Evolutionary conservation across 768 basidiomycete genomes (phyloP).

Genomic region (Phlegmacium glaucopus): DNA sequence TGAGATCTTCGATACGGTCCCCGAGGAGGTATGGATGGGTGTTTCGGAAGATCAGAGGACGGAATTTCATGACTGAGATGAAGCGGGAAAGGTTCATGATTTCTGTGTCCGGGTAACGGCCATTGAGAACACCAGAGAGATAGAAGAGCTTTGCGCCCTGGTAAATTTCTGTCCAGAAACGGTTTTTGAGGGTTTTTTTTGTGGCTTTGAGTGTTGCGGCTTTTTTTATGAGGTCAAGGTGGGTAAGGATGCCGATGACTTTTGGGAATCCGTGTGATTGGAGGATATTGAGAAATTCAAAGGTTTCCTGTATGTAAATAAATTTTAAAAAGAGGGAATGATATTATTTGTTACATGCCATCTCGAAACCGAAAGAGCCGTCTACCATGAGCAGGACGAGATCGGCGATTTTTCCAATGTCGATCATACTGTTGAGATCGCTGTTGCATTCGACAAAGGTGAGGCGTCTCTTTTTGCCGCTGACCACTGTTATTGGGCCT

Average conservation of each 20-base stretch:
- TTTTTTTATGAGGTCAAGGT: conserved; percentile 96
- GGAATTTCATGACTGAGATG: conserved; percentile 98
- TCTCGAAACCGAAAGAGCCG: conserved; percentile 97
- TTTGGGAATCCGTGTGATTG: conserved; percentile 98
- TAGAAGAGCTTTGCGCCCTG: conserved; percentile 98
- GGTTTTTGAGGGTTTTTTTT: conserved; percentile 93
- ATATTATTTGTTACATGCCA: conserved; percentile 55
- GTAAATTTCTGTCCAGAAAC: conserved; percentile 99
- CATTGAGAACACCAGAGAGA: conserved; percentile 94
- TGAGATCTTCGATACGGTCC: conserved; percentile 94
- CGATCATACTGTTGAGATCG: conserved; percentile 97
- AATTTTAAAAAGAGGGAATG: background rate
- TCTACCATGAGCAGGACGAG: conserved; percentile 97
- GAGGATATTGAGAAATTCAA: conserved; percentile 96
- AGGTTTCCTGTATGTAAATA: conserved; percentile 72
- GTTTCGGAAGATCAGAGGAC: conserved; percentile 94
- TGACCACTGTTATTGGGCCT: conserved; percentile 93
- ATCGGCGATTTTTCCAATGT: conserved; percentile 95
- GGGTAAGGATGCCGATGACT: conserved; percentile 93
- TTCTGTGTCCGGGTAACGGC: conserved; percentile 95
- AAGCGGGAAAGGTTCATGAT: conserved; percentile 95
- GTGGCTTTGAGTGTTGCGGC: conserved; percentile 79
- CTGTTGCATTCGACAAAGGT: conserved; percentile 98
- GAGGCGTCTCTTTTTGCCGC: conserved; percentile 88
- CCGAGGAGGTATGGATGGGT: conserved; percentile 92